Evolutionary conservation across 2,329 filamentous ascomycete genomes (phyloP).

Genomic region (Trichoderma sp.): DNA sequence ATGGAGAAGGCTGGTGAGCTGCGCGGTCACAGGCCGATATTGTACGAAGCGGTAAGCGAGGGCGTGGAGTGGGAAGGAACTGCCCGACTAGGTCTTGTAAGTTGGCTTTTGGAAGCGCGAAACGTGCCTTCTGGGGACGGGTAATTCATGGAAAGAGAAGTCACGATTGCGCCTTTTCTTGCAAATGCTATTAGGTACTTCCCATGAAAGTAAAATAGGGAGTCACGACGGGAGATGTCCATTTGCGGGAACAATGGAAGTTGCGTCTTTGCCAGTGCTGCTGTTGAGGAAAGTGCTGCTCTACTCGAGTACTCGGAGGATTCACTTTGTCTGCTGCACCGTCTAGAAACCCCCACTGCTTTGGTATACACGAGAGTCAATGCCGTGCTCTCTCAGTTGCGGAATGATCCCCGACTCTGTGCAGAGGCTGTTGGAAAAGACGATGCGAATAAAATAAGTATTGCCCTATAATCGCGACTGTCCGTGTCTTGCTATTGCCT

Average conservation of each 20-base stretch:
- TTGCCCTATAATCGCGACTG: not conserved
- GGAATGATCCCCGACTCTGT: too few relatives aligned
- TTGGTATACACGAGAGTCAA: too few relatives aligned
- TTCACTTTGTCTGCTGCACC: too few relatives aligned
- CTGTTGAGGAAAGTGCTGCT: not conserved
- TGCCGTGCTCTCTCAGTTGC: too few relatives aligned
- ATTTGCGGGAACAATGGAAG: not conserved
- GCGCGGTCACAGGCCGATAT: not conserved
- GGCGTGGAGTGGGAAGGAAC: not conserved
- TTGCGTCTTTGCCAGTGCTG: not conserved
- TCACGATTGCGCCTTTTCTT: slow-evolving; percentile 1
- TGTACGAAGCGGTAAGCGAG: not conserved
- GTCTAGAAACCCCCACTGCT: not conserved
- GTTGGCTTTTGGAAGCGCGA: not conserved
- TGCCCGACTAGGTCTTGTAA: not conserved
- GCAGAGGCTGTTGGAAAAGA: not conserved
- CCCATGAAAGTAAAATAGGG: too few relatives aligned
- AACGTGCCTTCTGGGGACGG: slow-evolving; percentile 8
- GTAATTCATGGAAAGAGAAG: not conserved
- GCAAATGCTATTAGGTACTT: too few relatives aligned
- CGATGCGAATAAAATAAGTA: too few relatives aligned
- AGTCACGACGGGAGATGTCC: not conserved
- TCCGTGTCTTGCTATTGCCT: not conserved
- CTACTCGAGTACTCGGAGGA: not conserved
- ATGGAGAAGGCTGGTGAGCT: not conserved